These are phyloP conservation scores for Colletotrichum sp. DNA, from an alignment of 2,329 filamentous ascomycete species.

Conservation along the genomic window DNA sequence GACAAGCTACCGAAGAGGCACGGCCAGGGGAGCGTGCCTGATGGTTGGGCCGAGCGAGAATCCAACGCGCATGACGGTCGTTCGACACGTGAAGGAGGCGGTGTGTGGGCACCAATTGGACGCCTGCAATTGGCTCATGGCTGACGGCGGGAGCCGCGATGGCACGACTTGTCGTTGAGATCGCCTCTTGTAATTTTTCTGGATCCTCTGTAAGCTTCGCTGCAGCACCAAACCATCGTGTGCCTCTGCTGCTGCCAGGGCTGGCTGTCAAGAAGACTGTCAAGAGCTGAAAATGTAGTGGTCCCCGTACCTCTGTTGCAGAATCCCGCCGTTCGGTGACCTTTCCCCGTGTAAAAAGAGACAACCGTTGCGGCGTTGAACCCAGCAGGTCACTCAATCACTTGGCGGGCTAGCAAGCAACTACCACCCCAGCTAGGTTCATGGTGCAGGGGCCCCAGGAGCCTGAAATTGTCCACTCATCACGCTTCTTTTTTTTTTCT, in stretches of 20 bases:
- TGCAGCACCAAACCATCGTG: neutral
- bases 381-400: neutral
- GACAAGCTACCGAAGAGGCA: neutral
- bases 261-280: neutral
- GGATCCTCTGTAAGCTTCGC: neutral
- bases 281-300: neutral
- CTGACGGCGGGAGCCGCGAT: conserved; percentile 13
- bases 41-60: conserved; percentile 1
- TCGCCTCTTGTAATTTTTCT: conserved; percentile 19
- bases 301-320: neutral
- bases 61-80: conserved; percentile 17
- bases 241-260: neutral
- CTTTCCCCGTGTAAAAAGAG: neutral
- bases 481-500: conserved; percentile 11
- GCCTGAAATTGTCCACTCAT: conserved; percentile 8
- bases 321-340: neutral
- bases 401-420: neutral
- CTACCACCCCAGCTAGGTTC: neutral
- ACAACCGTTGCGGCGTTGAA: neutral
- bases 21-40: neutral
- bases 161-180: conserved; percentile 19
- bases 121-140: conserved; percentile 4
- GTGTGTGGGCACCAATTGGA: conserved; percentile 16
- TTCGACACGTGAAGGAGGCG: conserved; percentile 22
- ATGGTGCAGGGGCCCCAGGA: neutral